Evolutionary conservation across 2,329 filamentous ascomycete species (phyloP), one percentile per base, ranked within the genome.

Genomic region (Trichoderma lentiforme): DNA sequence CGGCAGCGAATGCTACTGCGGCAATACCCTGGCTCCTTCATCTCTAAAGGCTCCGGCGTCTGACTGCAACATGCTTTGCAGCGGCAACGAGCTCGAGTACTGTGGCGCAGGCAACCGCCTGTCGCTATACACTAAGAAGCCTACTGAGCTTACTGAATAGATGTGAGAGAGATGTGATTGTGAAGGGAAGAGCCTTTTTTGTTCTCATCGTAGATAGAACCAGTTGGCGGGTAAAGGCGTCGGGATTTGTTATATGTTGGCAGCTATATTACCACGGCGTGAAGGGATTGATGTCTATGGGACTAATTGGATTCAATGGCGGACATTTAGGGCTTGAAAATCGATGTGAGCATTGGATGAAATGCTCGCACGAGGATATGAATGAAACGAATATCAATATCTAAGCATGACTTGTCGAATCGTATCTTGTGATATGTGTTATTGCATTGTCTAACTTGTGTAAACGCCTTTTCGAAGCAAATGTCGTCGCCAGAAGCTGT

Each of bases 31-130:
- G 26, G 76, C 71, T 5, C 60, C 72, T n/a, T 76, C 74, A 6
- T 80, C 80, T n/a, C 72, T 76, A 2, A 75, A 75, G 66, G 80
- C 77, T 5, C 72, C 78, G 3, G 75, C 71, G 28, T 72, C 70
- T 3, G 82, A 85, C 28, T 85, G 83, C 75, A 75, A 71, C 6
- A 84, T 85, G 81, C 73, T 79, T 21, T 86, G 84, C 75, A 78
- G 77, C 2, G 84, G 83, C 1, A 80, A 80, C 65, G 74, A 71
- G 14, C 60, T 67, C 1, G 77, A 84, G 76, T 81, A 78, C 70
- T 86, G 84, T 70, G 84, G 84, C 24, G 82, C 78, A 7, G 78
- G 80, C 3, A 80, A 81, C 71, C 76, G 83, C 71, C 72, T 86
- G 74, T 79, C 77, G 6, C 75, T 82, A 18, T 82, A 82, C 56